A percentile compares a stretch with the other conserved stretches of the same genome.
phyloP scores from a whole-genome alignment of 805 yeast genomes.

The Kuraishia piskuri region DNA sequence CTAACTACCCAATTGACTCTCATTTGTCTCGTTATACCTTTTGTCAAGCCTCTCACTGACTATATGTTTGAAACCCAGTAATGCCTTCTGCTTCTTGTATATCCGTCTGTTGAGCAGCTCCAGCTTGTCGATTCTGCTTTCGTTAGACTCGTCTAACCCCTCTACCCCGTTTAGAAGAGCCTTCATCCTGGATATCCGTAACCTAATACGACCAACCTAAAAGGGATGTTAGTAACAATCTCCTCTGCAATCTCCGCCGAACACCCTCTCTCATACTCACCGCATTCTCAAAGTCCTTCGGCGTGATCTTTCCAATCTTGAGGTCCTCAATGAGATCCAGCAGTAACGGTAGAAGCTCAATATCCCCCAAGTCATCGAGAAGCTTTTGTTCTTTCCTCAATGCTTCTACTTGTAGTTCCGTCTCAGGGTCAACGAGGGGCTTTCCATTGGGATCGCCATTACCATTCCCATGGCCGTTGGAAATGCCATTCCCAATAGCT shows the following conservation, averaged over 20 bases:
- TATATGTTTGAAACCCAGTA: conserved; percentile 12
- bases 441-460: too few species aligned
- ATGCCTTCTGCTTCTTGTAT: conserved; percentile 15
- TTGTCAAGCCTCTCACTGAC: not conserved
- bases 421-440: too few species aligned
- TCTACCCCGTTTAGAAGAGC: conserved; percentile 30
- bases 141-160: conserved; percentile 35
- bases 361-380: conserved; percentile 21
- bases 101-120: conserved; percentile 24
- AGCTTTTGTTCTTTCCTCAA: conserved; percentile 13
- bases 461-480: too few species aligned
- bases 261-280: conserved; percentile 17
- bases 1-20: too few species aligned
- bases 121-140: conserved; percentile 24
- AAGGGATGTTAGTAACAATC: not conserved
- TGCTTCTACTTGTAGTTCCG: not conserved
- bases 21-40: not conserved
- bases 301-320: conserved; percentile 28
- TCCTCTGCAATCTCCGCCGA: not conserved
- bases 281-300: conserved; percentile 33
- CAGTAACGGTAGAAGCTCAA: conserved; percentile 30
- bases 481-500: too few species aligned
- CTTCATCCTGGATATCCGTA: conserved; percentile 28
- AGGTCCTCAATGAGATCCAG: conserved; percentile 31
- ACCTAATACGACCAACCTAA: conserved; percentile 34